Percentiles rank a stretch among this genome's conserved stretches.
Evolutionary conservation across 345 rosid genomes (phyloP).

Genomic region (Ricinus communis): DNA sequence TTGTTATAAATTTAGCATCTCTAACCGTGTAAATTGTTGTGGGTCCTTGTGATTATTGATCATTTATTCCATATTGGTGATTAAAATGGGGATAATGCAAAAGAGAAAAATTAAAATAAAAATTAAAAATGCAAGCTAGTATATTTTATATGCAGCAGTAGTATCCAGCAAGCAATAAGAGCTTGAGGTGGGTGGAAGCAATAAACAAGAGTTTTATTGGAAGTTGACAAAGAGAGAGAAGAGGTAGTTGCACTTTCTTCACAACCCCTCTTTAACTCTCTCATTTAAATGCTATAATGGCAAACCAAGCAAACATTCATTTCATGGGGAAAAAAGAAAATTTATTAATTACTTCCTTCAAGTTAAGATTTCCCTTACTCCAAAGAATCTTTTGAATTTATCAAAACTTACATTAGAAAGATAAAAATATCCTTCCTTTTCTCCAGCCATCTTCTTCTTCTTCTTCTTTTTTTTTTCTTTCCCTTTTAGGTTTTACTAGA

Average conservation of each 20-base stretch:
- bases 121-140: no score
- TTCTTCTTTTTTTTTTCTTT: background rate
- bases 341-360: background rate
- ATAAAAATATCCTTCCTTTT: constrained; percentile 1
- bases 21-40: constrained; percentile 19
- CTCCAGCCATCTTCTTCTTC: constrained; percentile 14
- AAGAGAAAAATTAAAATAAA: background rate
- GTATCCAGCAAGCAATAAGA: constrained; percentile 10
- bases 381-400: constrained; percentile 36
- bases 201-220: constrained; percentile 29
- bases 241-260: constrained; percentile 33
- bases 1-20: constrained; percentile 16
- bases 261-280: constrained; percentile 30
- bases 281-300: constrained; percentile 36
- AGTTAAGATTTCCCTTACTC: background rate
- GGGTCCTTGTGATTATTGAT: constrained; percentile 25
- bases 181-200: constrained; percentile 39
- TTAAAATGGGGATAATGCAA: constrained; percentile 8
- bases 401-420: constrained; percentile 18
- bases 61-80: constrained; percentile 16
- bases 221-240: constrained; percentile 21
- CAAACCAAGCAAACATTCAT: constrained; percentile 49
- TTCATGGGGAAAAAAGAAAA: constrained; percentile 23
- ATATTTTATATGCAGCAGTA: no score
- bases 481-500: constrained; percentile 6